A percentile compares a stretch with the other conserved stretches of the same genome.
Evolutionary conservation across 345 rosid species (phyloP).

Genomic region (Bretschneidera sinensis): DNA sequence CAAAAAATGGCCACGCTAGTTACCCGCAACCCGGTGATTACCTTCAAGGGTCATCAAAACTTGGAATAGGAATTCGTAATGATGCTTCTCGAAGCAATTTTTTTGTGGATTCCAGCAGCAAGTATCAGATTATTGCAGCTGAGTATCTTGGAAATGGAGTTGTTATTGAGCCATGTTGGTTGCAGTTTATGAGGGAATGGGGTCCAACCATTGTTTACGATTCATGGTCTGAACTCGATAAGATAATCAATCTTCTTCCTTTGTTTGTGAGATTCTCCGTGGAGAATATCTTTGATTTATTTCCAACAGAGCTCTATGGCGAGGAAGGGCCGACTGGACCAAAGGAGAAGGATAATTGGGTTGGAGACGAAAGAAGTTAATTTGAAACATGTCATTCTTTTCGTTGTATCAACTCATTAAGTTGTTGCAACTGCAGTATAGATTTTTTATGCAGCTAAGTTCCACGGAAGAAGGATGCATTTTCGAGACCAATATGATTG

Average conservation of each 20-base stretch:
- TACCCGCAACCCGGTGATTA: constrained; percentile 74
- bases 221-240: constrained; percentile 67
- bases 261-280: constrained; percentile 66
- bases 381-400: too few species aligned
- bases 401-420: too few species aligned
- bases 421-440: too few species aligned
- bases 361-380: constrained; percentile 71
- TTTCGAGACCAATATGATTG: too few species aligned
- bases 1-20: constrained; percentile 86
- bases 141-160: constrained; percentile 68
- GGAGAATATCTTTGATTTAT: constrained; percentile 68
- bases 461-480: too few species aligned
- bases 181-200: constrained; percentile 95
- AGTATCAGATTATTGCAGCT: constrained; percentile 61
- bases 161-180: constrained; percentile 71
- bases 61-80: constrained; percentile 72
- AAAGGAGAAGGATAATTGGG: constrained; percentile 87
- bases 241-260: constrained; percentile 64
- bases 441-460: too few species aligned
- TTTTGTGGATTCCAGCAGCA: constrained; percentile 63
- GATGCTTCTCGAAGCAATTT: constrained; percentile 58
- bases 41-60: constrained; percentile 74
- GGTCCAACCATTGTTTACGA: constrained; percentile 80
- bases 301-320: constrained; percentile 84
- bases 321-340: constrained; percentile 99